A percentile compares a stretch with the other conserved stretches of the same genome.
Evolutionary conservation across 371 early-diverging fungal genomes (phyloP).

Genomic region (Phascolomyces articulosus): DNA sequence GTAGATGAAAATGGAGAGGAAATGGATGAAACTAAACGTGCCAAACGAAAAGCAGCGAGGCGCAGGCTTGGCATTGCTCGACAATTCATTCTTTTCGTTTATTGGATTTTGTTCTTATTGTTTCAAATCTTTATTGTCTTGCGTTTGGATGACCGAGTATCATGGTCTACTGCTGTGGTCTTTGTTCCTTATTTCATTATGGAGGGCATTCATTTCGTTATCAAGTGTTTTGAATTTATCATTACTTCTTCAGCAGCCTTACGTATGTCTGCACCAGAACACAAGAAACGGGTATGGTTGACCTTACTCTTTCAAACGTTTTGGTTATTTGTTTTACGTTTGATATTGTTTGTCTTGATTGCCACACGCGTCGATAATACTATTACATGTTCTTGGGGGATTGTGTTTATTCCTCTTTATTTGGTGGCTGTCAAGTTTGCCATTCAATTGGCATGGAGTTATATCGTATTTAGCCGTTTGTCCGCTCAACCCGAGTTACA

Average conservation of each 20-base stretch:
- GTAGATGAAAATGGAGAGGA: constrained; percentile 30
- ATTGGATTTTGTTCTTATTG: constrained; percentile 37
- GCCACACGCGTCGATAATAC: constrained; percentile 60
- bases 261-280: constrained; percentile 1
- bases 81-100: constrained; percentile 23
- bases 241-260: constrained; percentile 16
- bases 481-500: constrained; percentile 50
- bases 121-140: constrained; percentile 63
- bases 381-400: constrained; percentile 67
- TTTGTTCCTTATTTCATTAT: constrained; percentile 78
- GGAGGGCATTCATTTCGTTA: constrained; percentile 54
- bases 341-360: constrained; percentile 62
- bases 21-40: constrained; percentile 17
- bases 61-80: constrained; percentile 17
- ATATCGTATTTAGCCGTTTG: constrained; percentile 45
- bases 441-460: constrained; percentile 51
- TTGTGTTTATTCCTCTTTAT: constrained; percentile 84
- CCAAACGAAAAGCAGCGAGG: constrained; percentile 12
- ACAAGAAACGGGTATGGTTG: background rate
- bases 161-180: constrained; percentile 60
- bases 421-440: constrained; percentile 65
- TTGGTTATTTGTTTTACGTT: constrained; percentile 62
- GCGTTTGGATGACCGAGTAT: constrained; percentile 42
- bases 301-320: constrained; percentile 46
- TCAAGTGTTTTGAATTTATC: constrained; percentile 26